Evolutionary conservation across 1,284 basidiomycete genomes (phyloP).

Genomic region (Vanrija pseudolonga): DNA sequence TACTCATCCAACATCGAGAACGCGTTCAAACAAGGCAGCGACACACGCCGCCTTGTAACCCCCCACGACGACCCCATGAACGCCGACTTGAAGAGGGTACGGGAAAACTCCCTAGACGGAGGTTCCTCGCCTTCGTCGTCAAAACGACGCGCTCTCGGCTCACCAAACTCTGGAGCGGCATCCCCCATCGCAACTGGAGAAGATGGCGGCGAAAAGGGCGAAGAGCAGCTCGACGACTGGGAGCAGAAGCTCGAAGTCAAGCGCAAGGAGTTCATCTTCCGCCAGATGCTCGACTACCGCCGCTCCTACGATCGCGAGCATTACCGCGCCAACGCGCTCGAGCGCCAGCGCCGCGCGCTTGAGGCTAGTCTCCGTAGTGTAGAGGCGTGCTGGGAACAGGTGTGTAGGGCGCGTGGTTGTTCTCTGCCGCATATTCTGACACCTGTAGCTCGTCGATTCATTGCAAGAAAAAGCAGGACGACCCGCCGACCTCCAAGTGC

Average conservation of each 20-base stretch:
- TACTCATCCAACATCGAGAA: background rate
- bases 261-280: constrained; percentile 87
- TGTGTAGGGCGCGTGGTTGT: constrained; percentile 43
- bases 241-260: constrained; percentile 52
- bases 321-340: constrained; percentile 65
- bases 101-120: constrained; percentile 36
- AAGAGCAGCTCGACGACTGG: constrained; percentile 35
- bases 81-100: constrained; percentile 46
- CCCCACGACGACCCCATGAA: constrained; percentile 28
- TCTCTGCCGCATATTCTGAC: constrained; percentile 4
- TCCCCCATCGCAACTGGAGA: constrained; percentile 14
- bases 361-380: constrained; percentile 76
- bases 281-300: constrained; percentile 85
- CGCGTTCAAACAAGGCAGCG: too few relatives aligned
- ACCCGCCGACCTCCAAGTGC: constrained; percentile 5
- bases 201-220: constrained; percentile 17
- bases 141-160: constrained; percentile 32
- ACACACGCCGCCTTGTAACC: background rate
- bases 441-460: constrained; percentile 32
- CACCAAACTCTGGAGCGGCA: constrained; percentile 3
- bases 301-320: constrained; percentile 71
- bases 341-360: constrained; percentile 66
- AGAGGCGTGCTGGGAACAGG: constrained; percentile 86
- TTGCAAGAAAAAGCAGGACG: constrained; percentile 31
- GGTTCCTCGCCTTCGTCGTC: constrained; percentile 19